phyloP scores from a whole-genome alignment of 2,329 filamentous ascomycete genomes.

The Botrytis porri region DNA sequence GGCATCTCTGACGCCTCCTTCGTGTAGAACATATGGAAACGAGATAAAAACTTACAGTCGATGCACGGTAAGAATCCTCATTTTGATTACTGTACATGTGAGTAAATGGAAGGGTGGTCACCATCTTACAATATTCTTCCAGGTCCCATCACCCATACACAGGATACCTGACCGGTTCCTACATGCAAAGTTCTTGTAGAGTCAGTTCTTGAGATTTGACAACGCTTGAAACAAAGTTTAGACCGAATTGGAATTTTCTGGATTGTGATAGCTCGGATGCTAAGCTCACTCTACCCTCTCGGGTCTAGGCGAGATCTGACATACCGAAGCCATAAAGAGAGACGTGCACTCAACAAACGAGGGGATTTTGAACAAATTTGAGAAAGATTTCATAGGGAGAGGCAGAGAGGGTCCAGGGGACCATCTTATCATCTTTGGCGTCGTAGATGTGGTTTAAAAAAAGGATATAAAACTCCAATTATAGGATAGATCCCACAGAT shows the following conservation, averaged over 20 bases:
- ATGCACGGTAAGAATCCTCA: not conserved
- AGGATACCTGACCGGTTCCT: not conserved
- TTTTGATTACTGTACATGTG: not conserved
- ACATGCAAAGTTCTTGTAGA: not conserved
- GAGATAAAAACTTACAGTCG: not conserved
- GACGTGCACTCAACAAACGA: constrained; percentile 28
- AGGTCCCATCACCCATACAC: not conserved
- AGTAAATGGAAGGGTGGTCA: not conserved
- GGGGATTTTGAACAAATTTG: constrained; percentile 9
- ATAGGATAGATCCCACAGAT: constrained; percentile 7
- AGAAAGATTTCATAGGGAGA: not conserved
- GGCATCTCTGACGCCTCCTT: constrained; percentile 5
- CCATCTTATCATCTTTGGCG: not conserved
- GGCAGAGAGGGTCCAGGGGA: not conserved
- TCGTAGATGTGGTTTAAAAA: not conserved
- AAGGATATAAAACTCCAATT: not conserved
- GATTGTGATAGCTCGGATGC: not conserved
- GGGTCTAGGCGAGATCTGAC: constrained; percentile 23
- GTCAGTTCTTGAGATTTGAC: not conserved
- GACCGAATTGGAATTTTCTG: not conserved
- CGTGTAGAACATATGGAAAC: not conserved
- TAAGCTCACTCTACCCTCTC: constrained; percentile 6
- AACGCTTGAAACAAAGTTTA: constrained; percentile 2
- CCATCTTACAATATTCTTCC: not conserved
- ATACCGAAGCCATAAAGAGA: constrained; percentile 27